phyloP scores from a whole-genome alignment of 2,329 filamentous ascomycete genomes.

The Fonsecaea monophora region DNA sequence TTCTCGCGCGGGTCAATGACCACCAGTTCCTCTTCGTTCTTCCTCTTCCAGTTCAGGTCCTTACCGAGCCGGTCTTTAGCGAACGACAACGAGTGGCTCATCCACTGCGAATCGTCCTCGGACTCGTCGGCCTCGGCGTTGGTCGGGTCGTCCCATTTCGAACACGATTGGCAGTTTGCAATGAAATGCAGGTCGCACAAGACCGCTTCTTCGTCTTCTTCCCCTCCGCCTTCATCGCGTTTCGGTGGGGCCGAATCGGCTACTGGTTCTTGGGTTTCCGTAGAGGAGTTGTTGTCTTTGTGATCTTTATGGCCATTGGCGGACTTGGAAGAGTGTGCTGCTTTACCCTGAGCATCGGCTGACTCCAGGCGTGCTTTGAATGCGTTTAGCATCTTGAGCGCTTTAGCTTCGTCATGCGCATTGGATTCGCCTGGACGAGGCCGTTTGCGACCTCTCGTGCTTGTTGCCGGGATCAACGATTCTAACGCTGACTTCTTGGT shows the following conservation, averaged over 20 bases:
- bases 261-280: not conserved
- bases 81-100: conserved; percentile 84
- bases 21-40: conserved; percentile 87
- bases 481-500: conserved; percentile 56
- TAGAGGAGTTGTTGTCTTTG: conserved; percentile 6
- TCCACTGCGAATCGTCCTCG: conserved; percentile 70
- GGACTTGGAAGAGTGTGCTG: conserved; percentile 26
- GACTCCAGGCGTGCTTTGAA: conserved; percentile 79
- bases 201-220: conserved; percentile 67
- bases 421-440: conserved; percentile 51
- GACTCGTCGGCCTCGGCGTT: conserved; percentile 66
- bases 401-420: conserved; percentile 64
- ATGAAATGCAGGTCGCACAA: conserved; percentile 97
- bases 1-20: conserved; percentile 93
- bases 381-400: conserved; percentile 74
- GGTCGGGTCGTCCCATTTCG: conserved; percentile 73
- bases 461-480: conserved; percentile 55
- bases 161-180: conserved; percentile 90
- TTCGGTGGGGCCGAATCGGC: not conserved
- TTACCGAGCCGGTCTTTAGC: conserved; percentile 90
- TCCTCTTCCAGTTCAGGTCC: conserved; percentile 84
- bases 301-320: conserved; percentile 30
- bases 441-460: conserved; percentile 55
- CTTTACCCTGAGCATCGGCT: conserved; percentile 43
- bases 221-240: conserved; percentile 26